Base-by-base conservation (phyloP, 148 eudicot genomes). In the Dysphania ambrosioides region DNA sequence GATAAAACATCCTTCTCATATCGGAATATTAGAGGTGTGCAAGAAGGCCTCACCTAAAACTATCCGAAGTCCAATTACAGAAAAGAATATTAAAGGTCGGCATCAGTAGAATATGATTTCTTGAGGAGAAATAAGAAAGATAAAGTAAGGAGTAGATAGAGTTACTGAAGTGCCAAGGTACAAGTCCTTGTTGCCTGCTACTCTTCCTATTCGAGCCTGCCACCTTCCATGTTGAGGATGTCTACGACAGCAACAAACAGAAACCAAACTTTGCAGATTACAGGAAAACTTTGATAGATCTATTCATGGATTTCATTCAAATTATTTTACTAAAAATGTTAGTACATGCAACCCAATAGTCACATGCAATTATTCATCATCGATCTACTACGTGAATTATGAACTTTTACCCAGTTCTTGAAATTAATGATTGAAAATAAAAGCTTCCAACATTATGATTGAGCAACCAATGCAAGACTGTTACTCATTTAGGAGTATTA, bases 191-290 rank as follows among this genome's bases (percentile, higher is more conserved):
- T 92, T 92, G 84, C 92, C 97, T 73, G 97, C 94, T 40, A 92
- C 94, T 70, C 97, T 88, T 85, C 97, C 97, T 13, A 92, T 92
- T 83, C 97, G 68, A 61, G 97, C 94, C 79, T 92, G 97, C 97
- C 97, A 92, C 66, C 97, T 85, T 68, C 97, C 97, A 83, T 92
- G 97, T 74, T 92, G 95, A 77, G 90, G 97, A 76, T 92, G 97
- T 80, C 97, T 92, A 82, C 47, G 57, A 69, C 44, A 23, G 53
- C 55, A 56, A 56, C 36, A 70, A 42, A 26, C 29, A 51, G 12
- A 76, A 56, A 24, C 49, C n/a, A 30, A 77, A 23, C 26, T 67
- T 76, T 38, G 60, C 68, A 44, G 6, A 67, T 15, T 1, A 66
- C 16, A 66, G 65, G 66, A 75, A 75, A 53, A 34, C 19, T 5